Percentiles rank a stretch among this genome's conserved stretches.
Conservation (phyloP, 202 grass and related monocot genomes). For the Sporobolus alterniflorus region DNA sequence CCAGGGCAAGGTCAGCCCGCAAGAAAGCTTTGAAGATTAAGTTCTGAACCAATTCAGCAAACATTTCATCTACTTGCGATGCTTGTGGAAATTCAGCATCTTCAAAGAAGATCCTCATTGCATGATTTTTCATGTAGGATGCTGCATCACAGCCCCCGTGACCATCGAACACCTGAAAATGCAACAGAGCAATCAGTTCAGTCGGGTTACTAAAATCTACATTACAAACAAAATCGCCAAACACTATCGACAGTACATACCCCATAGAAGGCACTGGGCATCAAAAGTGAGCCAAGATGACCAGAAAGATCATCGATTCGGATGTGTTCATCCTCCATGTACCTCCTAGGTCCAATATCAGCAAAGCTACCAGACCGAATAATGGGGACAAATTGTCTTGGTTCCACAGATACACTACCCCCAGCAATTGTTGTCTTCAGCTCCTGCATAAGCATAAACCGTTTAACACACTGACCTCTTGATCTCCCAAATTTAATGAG, state of each 20-base stretch:
- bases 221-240: background rate
- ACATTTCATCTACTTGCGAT: conserved; percentile 53
- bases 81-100: conserved; percentile 64
- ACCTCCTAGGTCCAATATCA: conserved; percentile 78
- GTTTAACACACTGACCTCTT: background rate
- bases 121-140: conserved; percentile 79
- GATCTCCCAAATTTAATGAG: background rate
- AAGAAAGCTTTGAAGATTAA: conserved; percentile 62
- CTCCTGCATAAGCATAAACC: conserved; percentile 43
- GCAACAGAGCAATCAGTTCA: conserved; percentile 8
- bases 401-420: conserved; percentile 23
- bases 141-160: conserved; percentile 90
- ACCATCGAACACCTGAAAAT: conserved; percentile 80
- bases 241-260: conserved; percentile 24
- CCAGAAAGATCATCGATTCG: conserved; percentile 81
- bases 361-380: conserved; percentile 87
- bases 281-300: conserved; percentile 65
- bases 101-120: conserved; percentile 74
- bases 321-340: conserved; percentile 98
- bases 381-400: conserved; percentile 53
- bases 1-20: conserved; percentile 67
- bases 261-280: conserved; percentile 87
- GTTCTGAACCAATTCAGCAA: conserved; percentile 58
- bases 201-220: conserved; percentile 4
- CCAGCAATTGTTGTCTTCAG: conserved; percentile 30